Base-by-base conservation (phyloP, 306 rosid species). In the Cicer pinnatifidum region DNA sequence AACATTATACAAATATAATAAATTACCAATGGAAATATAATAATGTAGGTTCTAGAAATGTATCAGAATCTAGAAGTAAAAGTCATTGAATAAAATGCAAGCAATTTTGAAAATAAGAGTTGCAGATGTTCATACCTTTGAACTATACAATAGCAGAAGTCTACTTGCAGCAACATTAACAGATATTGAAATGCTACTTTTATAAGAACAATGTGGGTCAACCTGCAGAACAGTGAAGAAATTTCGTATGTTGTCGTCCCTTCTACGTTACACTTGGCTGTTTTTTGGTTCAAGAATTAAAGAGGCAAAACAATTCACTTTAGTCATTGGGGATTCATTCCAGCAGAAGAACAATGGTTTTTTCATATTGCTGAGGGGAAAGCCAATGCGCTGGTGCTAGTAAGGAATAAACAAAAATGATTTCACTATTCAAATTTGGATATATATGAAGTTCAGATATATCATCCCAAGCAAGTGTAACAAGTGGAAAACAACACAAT, bases 181-280 rank as follows among this genome's bases (percentile, higher is more conserved):
- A 70, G 96, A 90, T 72, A 89, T 81, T 16, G 86, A 80, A 80
- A 88, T 57, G 72, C 87, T 84, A 71, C 89, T 82, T 81, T 84
- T 80, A 79, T 94, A 94, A 52, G 97, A 88, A 86, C 99, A 94
- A 78, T 91, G 99, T 70, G 99, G 99, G 76, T 91, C 99, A 75
- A 88, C n/a, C 99, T 94, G 88, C 73, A 81, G 64, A 77, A 62
- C 56, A 83, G 17, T 46, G 83, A 53, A 85, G 40, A n/a, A 78
- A 84, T 15, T 65, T 50, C 11, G 67, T 44, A 64, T 43, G 11
- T 23, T 33, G 20, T 37, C 15, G 35, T 43, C 67, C 16, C 15
- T 53, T 35, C 68, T 37, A 80, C 69, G 35, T 43, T 43, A 53
- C 23, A 33, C 28, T 39, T 28, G 9, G 37, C n/a, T 1, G 19